Percentiles rank a stretch among this genome's conserved stretches.
Conservation (phyloP, 306 rosid genomes). For the Rubus parviflorus region DNA sequence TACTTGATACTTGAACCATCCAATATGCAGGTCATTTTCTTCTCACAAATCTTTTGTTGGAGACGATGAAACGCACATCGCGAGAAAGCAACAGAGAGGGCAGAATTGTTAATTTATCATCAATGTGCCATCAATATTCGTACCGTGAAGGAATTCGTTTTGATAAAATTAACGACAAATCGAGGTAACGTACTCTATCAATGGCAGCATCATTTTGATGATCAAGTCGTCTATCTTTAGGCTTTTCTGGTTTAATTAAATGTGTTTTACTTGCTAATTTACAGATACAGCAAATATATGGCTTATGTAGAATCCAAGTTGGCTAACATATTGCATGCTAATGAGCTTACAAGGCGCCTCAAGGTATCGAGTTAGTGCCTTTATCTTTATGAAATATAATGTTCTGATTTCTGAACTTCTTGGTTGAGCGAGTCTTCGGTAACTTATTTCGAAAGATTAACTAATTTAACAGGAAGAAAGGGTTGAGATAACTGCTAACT, state of each 20-base stretch:
- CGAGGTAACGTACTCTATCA: slow-evolving; percentile 54
- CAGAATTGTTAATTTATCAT: slow-evolving; percentile 67
- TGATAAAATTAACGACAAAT: slow-evolving; percentile 53
- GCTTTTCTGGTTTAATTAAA: not conserved
- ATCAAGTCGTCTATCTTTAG: too few species aligned
- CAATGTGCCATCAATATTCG: slow-evolving; percentile 47
- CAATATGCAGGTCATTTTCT: slow-evolving; percentile 74
- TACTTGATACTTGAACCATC: not conserved
- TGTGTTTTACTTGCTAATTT: not conserved
- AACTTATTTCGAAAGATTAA: not conserved
- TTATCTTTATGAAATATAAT: too few species aligned
- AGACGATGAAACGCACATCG: slow-evolving; percentile 68
- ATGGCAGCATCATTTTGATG: not conserved
- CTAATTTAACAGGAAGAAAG: slow-evolving; percentile 19
- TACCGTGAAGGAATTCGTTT: slow-evolving; percentile 66
- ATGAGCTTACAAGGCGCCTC: slow-evolving; percentile 75
- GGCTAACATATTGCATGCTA: slow-evolving; percentile 72
- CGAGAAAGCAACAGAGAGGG: slow-evolving; percentile 56
- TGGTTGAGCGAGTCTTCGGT: not conserved
- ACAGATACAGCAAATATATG: slow-evolving; percentile 49
- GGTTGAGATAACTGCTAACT: slow-evolving; percentile 22
- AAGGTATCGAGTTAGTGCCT: slow-evolving; percentile 40
- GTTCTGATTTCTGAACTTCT: not conserved
- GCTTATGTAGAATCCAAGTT: slow-evolving; percentile 90
- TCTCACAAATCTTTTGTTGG: slow-evolving; percentile 71